phyloP scores from a whole-genome alignment of 805 yeast genomes.

The Grigorovia transvaalensis region DNA sequence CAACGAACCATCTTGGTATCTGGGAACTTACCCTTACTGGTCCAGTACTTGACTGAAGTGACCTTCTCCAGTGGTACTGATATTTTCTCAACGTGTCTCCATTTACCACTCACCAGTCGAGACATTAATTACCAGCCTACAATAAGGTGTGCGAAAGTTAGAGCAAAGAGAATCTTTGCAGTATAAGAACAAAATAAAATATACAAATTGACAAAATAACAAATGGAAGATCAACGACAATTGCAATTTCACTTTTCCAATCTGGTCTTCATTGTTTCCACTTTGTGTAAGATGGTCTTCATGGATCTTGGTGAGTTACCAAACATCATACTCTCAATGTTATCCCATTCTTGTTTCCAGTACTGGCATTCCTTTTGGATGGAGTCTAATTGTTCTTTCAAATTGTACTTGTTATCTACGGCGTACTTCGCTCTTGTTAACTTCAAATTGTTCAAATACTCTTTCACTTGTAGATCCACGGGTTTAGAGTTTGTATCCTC shows the following conservation, averaged over 20 bases:
- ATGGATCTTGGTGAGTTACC: constrained; percentile 24
- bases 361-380: constrained; percentile 20
- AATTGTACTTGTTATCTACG: constrained; percentile 21
- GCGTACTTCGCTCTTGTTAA: constrained; percentile 24
- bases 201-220: neutral
- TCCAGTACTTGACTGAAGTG: constrained; percentile 22
- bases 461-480: constrained; percentile 7
- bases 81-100: constrained; percentile 6
- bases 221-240: neutral
- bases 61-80: constrained; percentile 19
- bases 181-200: constrained; percentile 3
- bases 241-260: neutral
- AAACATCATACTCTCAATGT: constrained; percentile 23
- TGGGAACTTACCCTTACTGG: constrained; percentile 30
- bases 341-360: constrained; percentile 25
- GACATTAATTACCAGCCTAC: neutral
- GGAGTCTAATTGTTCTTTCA: constrained; percentile 14
- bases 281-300: constrained; percentile 20
- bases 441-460: constrained; percentile 21
- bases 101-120: neutral
- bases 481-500: constrained; percentile 2
- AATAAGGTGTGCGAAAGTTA: too few species aligned
- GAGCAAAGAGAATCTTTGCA: too few species aligned
- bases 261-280: constrained; percentile 14
- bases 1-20: constrained; percentile 63